These are phyloP conservation scores for Phialophora verrucosa DNA, from an alignment of 2,329 filamentous ascomycete genomes.

Conservation along the genomic window DNA sequence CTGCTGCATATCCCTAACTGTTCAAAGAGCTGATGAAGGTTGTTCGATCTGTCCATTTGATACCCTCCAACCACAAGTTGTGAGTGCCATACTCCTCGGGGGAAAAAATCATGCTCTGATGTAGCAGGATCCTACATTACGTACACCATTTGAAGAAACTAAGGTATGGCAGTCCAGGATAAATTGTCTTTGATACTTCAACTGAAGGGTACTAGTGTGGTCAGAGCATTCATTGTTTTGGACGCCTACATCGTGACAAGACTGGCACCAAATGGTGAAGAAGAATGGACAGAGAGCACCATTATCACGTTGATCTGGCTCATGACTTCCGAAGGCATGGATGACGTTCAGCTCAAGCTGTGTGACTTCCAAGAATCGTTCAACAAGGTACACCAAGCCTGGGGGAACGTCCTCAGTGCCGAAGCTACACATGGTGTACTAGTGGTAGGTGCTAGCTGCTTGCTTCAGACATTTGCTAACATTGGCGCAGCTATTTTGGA, in stretches of 20 bases:
- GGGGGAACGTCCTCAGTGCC: conserved; percentile 58
- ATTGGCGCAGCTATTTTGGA: conserved; percentile 74
- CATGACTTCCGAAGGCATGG: conserved; percentile 40
- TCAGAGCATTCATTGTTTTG: conserved; percentile 56
- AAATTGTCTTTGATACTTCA: conserved; percentile 43
- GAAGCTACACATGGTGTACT: conserved; percentile 62
- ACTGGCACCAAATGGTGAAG: conserved; percentile 57
- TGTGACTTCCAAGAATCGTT: conserved; percentile 50
- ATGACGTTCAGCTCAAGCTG: not conserved
- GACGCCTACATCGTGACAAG: conserved; percentile 68
- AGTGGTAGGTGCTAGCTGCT: conserved; percentile 43
- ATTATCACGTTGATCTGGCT: conserved; percentile 73
- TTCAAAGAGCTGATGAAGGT: conserved; percentile 60
- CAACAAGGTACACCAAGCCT: conserved; percentile 54
- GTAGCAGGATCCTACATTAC: conserved; percentile 64
- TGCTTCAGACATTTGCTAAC: conserved; percentile 28
- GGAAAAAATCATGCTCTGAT: not conserved
- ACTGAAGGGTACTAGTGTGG: conserved; percentile 41
- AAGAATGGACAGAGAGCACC: conserved; percentile 70
- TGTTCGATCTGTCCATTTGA: conserved; percentile 64
- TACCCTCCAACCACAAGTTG: conserved; percentile 68
- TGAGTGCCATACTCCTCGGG: conserved; percentile 39
- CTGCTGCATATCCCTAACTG: conserved; percentile 44
- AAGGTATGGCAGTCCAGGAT: conserved; percentile 52
- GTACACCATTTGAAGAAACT: conserved; percentile 68